A percentile compares a stretch with the other conserved stretches of the same genome.
phyloP scores from a whole-genome alignment of 352 stramenopile species.

The Globisporangium iwayamae region DNA sequence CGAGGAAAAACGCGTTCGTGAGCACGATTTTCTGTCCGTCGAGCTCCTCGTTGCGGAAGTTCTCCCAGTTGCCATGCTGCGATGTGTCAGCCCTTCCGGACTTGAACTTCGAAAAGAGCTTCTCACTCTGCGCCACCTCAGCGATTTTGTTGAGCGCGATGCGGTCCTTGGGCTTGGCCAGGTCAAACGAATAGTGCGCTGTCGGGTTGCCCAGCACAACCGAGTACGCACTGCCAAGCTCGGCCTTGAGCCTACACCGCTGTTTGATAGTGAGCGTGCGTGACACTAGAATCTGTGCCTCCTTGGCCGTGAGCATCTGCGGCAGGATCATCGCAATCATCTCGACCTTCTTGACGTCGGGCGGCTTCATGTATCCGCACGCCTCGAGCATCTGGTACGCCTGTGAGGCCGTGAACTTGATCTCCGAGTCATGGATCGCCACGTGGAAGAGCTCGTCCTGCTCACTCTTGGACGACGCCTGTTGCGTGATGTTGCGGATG shows the following conservation, averaged over 20 bases:
- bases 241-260: constrained; percentile 69
- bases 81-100: constrained; percentile 67
- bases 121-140: constrained; percentile 81
- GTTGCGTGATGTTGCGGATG: constrained; percentile 62
- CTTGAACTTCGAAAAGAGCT: constrained; percentile 62
- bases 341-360: constrained; percentile 48
- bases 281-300: constrained; percentile 68
- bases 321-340: constrained; percentile 67
- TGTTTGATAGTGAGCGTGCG: constrained; percentile 65
- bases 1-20: constrained; percentile 76
- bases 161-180: constrained; percentile 73
- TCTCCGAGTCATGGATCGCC: constrained; percentile 71
- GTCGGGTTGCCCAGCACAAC: constrained; percentile 83
- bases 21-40: constrained; percentile 70
- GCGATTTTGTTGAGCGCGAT: constrained; percentile 75
- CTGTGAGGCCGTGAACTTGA: constrained; percentile 74
- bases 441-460: constrained; percentile 79
- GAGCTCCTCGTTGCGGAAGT: constrained; percentile 89
- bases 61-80: constrained; percentile 90
- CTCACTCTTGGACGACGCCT: constrained; percentile 53
- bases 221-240: constrained; percentile 82
- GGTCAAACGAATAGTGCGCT: constrained; percentile 74
- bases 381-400: constrained; percentile 79
- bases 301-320: constrained; percentile 83
- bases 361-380: constrained; percentile 57